Evolutionary conservation across 78 protist genomes (phyloP).

Genomic region (Neovahlkampfia damariscottae): DNA sequence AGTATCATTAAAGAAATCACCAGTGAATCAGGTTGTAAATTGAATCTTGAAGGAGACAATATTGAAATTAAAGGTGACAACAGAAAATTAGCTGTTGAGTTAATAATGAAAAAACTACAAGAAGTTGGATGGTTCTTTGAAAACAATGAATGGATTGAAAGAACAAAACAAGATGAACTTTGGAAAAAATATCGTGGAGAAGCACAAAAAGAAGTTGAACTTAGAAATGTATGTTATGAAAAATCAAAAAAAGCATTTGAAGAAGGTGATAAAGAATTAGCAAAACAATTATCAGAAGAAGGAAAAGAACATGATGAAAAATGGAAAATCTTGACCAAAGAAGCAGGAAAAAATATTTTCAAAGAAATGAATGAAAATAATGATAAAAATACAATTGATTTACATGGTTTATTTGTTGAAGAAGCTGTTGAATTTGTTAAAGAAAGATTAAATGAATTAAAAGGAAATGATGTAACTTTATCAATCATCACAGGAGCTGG

Average conservation of each 20-base stretch:
- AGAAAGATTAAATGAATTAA: not conserved
- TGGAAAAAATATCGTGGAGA: not conserved
- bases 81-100: too few relatives aligned
- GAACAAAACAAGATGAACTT: not conserved
- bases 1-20: not conserved
- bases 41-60: not conserved
- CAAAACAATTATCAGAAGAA: not conserved
- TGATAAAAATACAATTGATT: not conserved
- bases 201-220: not conserved
- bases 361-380: not conserved
- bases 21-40: not conserved
- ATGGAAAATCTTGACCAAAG: not conserved
- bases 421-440: not conserved
- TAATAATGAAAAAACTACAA: not conserved
- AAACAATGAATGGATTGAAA: not conserved
- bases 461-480: not conserved
- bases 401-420: not conserved
- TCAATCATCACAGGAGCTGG: not conserved
- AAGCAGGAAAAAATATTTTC: not conserved
- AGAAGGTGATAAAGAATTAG: not conserved
- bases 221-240: not conserved
- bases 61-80: too few relatives aligned
- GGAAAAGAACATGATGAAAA: not conserved
- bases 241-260: not conserved
- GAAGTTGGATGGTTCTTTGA: not conserved